A percentile compares a stretch with the other conserved stretches of the same genome.
These are phyloP conservation scores for Polytrichum commune DNA, from an alignment of 225 moss, liverwort and hornwort genomes.

Conservation along the genomic window DNA sequence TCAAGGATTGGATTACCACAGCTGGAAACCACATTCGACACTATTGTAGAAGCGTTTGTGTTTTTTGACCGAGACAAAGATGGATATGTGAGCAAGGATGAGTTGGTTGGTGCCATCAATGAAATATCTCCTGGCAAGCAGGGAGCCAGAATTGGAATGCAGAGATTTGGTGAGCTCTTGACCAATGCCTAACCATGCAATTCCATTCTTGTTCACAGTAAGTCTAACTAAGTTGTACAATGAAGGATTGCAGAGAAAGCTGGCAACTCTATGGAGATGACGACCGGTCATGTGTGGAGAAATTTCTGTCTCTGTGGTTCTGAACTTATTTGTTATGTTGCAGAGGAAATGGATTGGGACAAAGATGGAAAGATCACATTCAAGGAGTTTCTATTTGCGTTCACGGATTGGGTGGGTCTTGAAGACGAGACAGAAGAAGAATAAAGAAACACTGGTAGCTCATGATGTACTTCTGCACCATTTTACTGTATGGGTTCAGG, in stretches of 20 bases:
- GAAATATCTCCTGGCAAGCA: conserved; percentile 36
- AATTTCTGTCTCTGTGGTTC: no score
- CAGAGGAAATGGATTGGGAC: conserved; percentile 82
- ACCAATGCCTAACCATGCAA: not conserved
- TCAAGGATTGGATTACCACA: conserved; percentile 52
- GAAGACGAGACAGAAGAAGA: conserved; percentile 31
- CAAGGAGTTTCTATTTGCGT: conserved; percentile 75
- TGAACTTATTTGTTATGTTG: no score
- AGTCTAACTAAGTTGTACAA: not conserved
- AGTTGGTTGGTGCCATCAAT: conserved; percentile 42
- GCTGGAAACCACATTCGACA: conserved; percentile 64
- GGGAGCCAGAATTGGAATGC: conserved; percentile 40
- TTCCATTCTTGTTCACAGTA: not conserved
- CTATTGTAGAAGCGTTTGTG: conserved; percentile 65
- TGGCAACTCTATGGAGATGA: no score
- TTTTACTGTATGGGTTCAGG: no score
- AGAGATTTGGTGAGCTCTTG: conserved; percentile 52
- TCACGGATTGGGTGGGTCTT: conserved; percentile 72
- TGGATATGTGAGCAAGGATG: conserved; percentile 67
- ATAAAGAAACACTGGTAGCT: not conserved
- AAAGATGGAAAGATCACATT: conserved; percentile 66
- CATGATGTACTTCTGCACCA: no score
- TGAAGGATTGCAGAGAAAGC: no score
- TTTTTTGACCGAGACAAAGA: conserved; percentile 64
- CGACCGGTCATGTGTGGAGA: no score